Evolutionary conservation across 2,329 filamentous ascomycete species (phyloP), one percentile per base, ranked within the genome.

Genomic region (Colletotrichum chlorophyti): DNA sequence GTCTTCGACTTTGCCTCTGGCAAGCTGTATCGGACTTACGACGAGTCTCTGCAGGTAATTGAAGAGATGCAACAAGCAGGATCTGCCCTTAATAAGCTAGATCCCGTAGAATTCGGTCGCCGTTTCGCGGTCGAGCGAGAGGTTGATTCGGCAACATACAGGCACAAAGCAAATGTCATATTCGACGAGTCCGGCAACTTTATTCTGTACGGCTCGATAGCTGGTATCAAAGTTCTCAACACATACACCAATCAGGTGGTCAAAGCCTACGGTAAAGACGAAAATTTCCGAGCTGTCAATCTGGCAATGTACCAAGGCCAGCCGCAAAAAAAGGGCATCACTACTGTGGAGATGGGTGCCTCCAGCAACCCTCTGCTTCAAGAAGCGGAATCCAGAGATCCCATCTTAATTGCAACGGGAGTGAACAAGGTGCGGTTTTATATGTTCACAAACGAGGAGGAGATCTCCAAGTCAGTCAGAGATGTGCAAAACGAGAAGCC

Each of bases 181-280:
- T 99, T 98, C 70, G 95, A 99, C 71, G 95, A 99, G 75, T 97
- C 93, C 2, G 91, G 93, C 5, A 88, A 99, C 72, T 99, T 99
- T 73, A 87, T 99, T 63, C 79, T 97, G 31, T 99, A 97, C 68
- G 95, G 95, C 29, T 96, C 93, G 10, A 89, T 99, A 65, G 79
- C 94, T 37, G 95, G 96, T 19, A 86, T 94, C 68, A 99, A 99
- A 75, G 93, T 98, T 21, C 84, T 99, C 72, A 99, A 99, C 76
- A 97, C 91, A 0, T 89, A 93, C 69, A 97, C 95, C 14, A 98
- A 99, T 75, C 87, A 91, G 60, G 88, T 97, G 1, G 89, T 97
- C 61, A 93, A 93, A 70, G 84, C 95, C 1, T 98, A 94, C 74
- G 95, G 91, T 40, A 90, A 89, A 67, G 94, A 98, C 46, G 95